Evolutionary conservation across 2,329 filamentous ascomycete genomes (phyloP), one percentile per base, ranked within the genome.

Genomic region (Ophiocordyceps sinensis): DNA sequence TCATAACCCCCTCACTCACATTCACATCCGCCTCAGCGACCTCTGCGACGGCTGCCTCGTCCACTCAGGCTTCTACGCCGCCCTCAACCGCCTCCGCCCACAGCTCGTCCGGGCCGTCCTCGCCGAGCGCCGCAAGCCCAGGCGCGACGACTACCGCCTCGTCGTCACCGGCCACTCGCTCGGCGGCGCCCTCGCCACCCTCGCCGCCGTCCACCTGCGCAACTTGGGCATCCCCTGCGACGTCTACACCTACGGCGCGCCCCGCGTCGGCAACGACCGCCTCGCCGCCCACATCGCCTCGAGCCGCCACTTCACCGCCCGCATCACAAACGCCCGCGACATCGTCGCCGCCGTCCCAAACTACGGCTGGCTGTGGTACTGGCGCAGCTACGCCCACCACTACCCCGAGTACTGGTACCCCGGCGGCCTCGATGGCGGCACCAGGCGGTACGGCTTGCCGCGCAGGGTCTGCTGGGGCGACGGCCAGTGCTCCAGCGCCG

Each of bases 81-180:
- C 73, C 30, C 82, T 74, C 71, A 46, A 58, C 14, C 74, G 77
- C 44, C 64, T 78, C 23, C 51, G 62, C 11, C 39, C 41, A 8
- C 48, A 52, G 2, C 66, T 64, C 40, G 53, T 80, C n/a, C 46
- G 56, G 28, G 44, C 54, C 3, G 72, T 72, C 5, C 54, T 52
- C 28, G 51, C 54, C 1, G 56, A 64, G 26, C 60, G 75, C 60
- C 73, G 75, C 1, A 46, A 44, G 19, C 5, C 28, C 7, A 14
- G 14, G 5, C 35, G n/a, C 11, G 6, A 29, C 8, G 9, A 10
- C 37, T 80, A 70, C 61, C 56, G 56, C 35, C 54, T 82, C 51
- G 55, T 79, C 14, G 57, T 70, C 15, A 77, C 77, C 0, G 81
- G 81, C 36, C 79, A 85, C 63, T 81, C 75, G 10, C 71, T 85